Evolutionary conservation across 2,329 filamentous ascomycete genomes (phyloP).

Genomic region (Zymoseptoria brevis): DNA sequence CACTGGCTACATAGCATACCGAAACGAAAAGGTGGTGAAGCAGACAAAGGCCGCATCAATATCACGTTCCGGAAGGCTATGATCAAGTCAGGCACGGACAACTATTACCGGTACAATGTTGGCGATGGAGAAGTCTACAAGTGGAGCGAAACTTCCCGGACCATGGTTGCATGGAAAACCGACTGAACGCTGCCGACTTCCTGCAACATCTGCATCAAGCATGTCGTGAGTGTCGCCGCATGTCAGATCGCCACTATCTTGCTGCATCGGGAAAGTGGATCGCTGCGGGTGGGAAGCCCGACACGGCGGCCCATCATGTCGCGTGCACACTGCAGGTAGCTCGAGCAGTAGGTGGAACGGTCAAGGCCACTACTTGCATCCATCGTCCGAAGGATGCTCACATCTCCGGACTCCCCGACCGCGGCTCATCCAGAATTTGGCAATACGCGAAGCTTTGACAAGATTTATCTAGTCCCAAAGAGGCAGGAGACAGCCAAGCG

Average conservation of each 20-base stretch:
- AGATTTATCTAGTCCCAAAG: neutral
- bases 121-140: conserved; percentile 59
- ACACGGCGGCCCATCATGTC: neutral
- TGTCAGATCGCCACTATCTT: neutral
- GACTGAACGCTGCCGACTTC: neutral
- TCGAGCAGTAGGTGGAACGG: neutral
- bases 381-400: neutral
- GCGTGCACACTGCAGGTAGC: neutral
- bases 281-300: neutral
- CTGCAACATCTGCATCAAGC: neutral
- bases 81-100: conserved; percentile 65
- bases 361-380: neutral
- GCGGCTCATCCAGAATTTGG: conserved; percentile 4
- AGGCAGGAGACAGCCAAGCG: neutral
- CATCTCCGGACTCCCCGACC: neutral
- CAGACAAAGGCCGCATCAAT: conserved; percentile 57
- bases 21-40: conserved; percentile 58
- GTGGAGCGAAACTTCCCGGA: conserved; percentile 53
- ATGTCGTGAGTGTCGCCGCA: neutral
- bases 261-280: neutral
- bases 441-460: neutral
- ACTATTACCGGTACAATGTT: conserved; percentile 80
- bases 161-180: conserved; percentile 39
- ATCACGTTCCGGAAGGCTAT: conserved; percentile 70
- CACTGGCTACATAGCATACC: conserved; percentile 74